phyloP scores from a whole-genome alignment of 2,329 filamentous ascomycete species.

The Cladophialophora psammophila region DNA sequence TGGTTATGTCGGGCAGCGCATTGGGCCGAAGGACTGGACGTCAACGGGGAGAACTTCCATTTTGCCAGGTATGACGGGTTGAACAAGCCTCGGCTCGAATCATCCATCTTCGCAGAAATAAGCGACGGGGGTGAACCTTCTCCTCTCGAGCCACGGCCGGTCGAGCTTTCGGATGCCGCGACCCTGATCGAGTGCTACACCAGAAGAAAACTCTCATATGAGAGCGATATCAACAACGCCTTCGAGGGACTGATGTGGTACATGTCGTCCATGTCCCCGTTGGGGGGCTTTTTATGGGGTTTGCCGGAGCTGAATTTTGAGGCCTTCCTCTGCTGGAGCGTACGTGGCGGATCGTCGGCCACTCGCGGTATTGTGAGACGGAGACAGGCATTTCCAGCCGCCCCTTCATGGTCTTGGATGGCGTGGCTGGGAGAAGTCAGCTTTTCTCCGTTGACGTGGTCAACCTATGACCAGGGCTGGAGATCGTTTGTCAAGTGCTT shows the following conservation, averaged over 20 bases:
- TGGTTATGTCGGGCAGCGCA: neutral
- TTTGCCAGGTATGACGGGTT: neutral
- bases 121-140: too few relatives aligned
- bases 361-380: neutral
- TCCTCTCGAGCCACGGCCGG: neutral
- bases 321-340: neutral
- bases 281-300: neutral
- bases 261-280: neutral
- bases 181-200: neutral
- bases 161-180: neutral
- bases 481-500: neutral
- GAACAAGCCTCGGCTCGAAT: neutral
- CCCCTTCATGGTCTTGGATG: neutral
- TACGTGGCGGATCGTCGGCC: neutral
- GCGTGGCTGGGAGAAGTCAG: neutral
- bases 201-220: neutral
- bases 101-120: neutral
- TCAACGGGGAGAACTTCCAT: neutral
- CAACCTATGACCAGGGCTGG: neutral
- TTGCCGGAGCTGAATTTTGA: neutral
- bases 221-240: neutral
- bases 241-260: neutral
- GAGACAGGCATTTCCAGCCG: neutral
- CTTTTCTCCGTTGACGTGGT: neutral
- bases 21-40: neutral